A percentile compares a stretch with the other conserved stretches of the same genome.
Conservation (phyloP, 2,329 filamentous ascomycete genomes). For the Fusarium albosuccineum region DNA sequence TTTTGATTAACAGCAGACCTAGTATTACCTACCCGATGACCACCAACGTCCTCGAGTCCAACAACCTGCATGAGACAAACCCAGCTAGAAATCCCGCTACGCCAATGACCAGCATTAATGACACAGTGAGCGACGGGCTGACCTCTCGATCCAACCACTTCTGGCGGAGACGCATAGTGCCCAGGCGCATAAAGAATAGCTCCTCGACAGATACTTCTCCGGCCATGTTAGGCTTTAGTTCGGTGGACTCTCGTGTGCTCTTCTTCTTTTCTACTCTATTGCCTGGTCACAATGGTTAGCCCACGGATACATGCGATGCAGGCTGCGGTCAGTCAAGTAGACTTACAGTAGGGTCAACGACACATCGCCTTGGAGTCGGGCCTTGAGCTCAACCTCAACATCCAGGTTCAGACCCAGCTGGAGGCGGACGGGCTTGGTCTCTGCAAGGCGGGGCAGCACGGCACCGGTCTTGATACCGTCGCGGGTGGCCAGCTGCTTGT, state of each 20-base stretch:
- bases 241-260: slow-evolving; percentile 28
- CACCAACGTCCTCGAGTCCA: slow-evolving; percentile 21
- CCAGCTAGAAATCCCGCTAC: slow-evolving; percentile 28
- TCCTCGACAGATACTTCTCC: slow-evolving; percentile 35
- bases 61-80: slow-evolving; percentile 30
- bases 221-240: slow-evolving; percentile 26
- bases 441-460: slow-evolving; percentile 32
- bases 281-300: slow-evolving; percentile 14
- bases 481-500: slow-evolving; percentile 35
- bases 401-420: slow-evolving; percentile 38
- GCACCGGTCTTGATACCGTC: slow-evolving; percentile 37
- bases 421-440: slow-evolving; percentile 38
- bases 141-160: slow-evolving; percentile 35
- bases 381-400: slow-evolving; percentile 37
- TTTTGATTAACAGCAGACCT: slow-evolving; percentile 4
- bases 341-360: slow-evolving; percentile 39
- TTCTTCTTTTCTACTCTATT: slow-evolving; percentile 39
- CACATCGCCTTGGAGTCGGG: slow-evolving; percentile 35
- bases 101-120: slow-evolving; percentile 38
- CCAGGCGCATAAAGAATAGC: slow-evolving; percentile 38
- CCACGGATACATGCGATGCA: background rate
- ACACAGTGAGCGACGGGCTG: slow-evolving; percentile 36
- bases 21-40: slow-evolving; percentile 1
- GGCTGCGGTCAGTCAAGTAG: background rate
- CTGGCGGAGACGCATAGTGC: slow-evolving; percentile 30